phyloP scores from a whole-genome alignment of 208 protist genomes.

The Angomonas deanei region DNA sequence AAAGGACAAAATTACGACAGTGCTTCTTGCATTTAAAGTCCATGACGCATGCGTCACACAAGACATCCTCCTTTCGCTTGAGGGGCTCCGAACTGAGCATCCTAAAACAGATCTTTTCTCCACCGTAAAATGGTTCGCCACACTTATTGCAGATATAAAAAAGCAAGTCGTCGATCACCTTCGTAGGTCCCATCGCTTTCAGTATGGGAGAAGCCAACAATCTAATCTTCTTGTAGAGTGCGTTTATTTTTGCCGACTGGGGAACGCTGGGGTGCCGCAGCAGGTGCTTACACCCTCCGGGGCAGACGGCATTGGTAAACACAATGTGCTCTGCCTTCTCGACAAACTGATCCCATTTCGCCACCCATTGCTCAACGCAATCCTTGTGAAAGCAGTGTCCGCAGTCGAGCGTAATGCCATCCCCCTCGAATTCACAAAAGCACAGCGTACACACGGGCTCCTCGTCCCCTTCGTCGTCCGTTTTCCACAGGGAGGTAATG shows the following conservation, averaged over 20 bases:
- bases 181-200: slow-evolving; percentile 20
- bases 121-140: slow-evolving; percentile 63
- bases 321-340: slow-evolving; percentile 67
- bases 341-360: slow-evolving; percentile 55
- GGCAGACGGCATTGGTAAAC: slow-evolving; percentile 84
- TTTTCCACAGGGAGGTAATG: slow-evolving; percentile 8
- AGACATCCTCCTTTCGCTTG: slow-evolving; percentile 45
- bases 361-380: slow-evolving; percentile 68
- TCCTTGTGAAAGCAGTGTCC: slow-evolving; percentile 80
- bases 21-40: slow-evolving; percentile 45
- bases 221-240: slow-evolving; percentile 27
- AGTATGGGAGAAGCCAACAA: slow-evolving; percentile 15
- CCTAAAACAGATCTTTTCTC: slow-evolving; percentile 67
- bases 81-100: slow-evolving; percentile 55
- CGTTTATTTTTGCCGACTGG: slow-evolving; percentile 35
- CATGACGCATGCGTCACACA: slow-evolving; percentile 67
- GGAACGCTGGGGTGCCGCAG: slow-evolving; percentile 56
- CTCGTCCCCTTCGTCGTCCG: slow-evolving; percentile 19
- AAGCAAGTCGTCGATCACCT: slow-evolving; percentile 63
- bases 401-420: slow-evolving; percentile 77
- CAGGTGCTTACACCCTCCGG: slow-evolving; percentile 65
- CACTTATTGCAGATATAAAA: slow-evolving; percentile 76
- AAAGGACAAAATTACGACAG: slow-evolving; percentile 44
- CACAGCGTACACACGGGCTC: slow-evolving; percentile 64
- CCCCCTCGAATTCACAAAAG: slow-evolving; percentile 73